Conservation (phyloP, 2,329 filamentous ascomycete genomes). For the Lasiodiplodia gonubiensis region DNA sequence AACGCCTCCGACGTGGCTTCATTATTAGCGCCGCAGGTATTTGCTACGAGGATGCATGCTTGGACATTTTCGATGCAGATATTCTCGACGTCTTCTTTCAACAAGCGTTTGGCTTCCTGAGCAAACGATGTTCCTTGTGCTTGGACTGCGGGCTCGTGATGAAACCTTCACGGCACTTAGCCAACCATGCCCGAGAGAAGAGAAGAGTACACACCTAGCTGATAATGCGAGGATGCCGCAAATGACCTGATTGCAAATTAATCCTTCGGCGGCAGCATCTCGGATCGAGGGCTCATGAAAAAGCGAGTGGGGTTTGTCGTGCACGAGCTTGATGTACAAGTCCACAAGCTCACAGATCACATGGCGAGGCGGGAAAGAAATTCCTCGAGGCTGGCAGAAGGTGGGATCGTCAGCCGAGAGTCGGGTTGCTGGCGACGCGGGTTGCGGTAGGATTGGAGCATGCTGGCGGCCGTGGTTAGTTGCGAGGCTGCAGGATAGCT, state of each 20-base stretch:
- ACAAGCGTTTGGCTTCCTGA: conserved; percentile 34
- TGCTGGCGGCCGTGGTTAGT: not conserved
- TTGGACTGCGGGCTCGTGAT: conserved; percentile 25
- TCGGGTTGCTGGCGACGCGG: not conserved
- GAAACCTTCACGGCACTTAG: conserved; percentile 16
- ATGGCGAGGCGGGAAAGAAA: not conserved
- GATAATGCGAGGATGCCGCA: conserved; percentile 23
- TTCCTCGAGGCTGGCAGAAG: not conserved
- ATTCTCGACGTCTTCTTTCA: conserved; percentile 41
- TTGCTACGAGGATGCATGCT: conserved; percentile 49
- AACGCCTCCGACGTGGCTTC: conserved; percentile 47
- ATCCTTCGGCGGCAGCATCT: not conserved
- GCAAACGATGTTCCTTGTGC: conserved; percentile 33
- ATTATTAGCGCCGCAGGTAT: conserved; percentile 42
- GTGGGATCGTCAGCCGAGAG: not conserved
- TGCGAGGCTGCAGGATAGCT: conserved; percentile 15
- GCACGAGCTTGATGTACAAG: conserved; percentile 43
- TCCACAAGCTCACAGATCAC: conserved; percentile 34
- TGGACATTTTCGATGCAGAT: conserved; percentile 48
- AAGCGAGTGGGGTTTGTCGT: conserved; percentile 44
- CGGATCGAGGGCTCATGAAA: conserved; percentile 39
- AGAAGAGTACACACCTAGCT: not conserved
- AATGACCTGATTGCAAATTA: conserved; percentile 11
- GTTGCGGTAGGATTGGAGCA: conserved; percentile 2
- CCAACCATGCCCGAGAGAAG: not conserved